Conservation (phyloP, 768 basidiomycete genomes). For the Lentinula sp. region DNA sequence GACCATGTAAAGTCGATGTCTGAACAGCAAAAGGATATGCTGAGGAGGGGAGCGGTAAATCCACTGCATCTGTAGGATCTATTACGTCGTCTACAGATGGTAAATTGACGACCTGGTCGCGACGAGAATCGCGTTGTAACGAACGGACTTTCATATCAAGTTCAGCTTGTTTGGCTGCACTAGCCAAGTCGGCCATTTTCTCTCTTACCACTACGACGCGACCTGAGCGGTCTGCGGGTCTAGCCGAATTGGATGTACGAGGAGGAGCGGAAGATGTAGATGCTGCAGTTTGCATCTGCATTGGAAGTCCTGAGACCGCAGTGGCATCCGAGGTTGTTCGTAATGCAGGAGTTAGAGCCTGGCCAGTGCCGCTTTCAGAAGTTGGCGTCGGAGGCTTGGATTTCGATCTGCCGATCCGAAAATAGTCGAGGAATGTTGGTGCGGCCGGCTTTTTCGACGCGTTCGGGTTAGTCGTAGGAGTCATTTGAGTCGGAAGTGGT, state of each 20-base stretch:
- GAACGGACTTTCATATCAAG: constrained; percentile 59
- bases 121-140: constrained; percentile 33
- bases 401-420: constrained; percentile 61
- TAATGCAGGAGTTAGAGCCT: constrained; percentile 39
- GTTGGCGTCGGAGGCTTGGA: constrained; percentile 55
- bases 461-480: constrained; percentile 26
- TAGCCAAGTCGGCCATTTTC: constrained; percentile 63
- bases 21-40: constrained; percentile 71
- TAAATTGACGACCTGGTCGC: constrained; percentile 22
- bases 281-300: constrained; percentile 24
- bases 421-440: constrained; percentile 65
- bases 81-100: constrained; percentile 50
- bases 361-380: constrained; percentile 24
- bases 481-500: constrained; percentile 62
- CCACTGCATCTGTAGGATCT: constrained; percentile 82
- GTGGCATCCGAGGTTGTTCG: constrained; percentile 65
- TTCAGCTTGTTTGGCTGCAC: constrained; percentile 72
- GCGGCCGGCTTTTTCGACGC: constrained; percentile 40
- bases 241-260: constrained; percentile 19
- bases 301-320: constrained; percentile 35
- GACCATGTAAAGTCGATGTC: constrained; percentile 63
- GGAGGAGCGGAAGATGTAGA: constrained; percentile 31
- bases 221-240: constrained; percentile 32
- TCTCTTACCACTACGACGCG: constrained; percentile 83
- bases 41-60: constrained; percentile 65